Conservation (phyloP, 208 protist species). For the Balamuthia mandrillaris region DNA sequence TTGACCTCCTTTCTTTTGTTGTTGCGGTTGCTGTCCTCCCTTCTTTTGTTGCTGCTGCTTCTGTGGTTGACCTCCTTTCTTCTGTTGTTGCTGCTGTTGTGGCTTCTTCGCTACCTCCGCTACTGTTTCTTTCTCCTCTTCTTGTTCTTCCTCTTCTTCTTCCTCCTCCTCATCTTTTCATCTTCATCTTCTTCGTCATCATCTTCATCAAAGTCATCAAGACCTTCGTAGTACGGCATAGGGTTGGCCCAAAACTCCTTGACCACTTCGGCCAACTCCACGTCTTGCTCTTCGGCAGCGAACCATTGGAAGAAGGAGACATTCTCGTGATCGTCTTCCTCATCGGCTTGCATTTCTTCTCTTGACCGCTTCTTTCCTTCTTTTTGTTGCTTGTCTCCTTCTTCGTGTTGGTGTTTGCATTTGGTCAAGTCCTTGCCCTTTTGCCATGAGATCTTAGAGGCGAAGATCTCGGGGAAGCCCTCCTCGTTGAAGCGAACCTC, state of each 20-base stretch:
- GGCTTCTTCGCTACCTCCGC: no score
- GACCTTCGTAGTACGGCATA: background rate
- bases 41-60: no score
- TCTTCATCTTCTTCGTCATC: no score
- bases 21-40: no score
- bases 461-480: background rate
- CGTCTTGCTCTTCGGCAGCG: background rate
- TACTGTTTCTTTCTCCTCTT: no score
- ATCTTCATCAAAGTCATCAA: constrained; percentile 11
- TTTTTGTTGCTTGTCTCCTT: background rate
- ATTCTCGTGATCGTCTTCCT: no score
- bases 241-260: constrained; percentile 1
- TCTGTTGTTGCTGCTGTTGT: no score
- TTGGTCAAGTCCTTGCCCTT: constrained; percentile 16
- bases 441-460: constrained; percentile 3
- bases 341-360: background rate
- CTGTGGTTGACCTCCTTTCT: no score
- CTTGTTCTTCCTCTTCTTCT: no score
- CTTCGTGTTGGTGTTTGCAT: background rate
- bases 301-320: background rate
- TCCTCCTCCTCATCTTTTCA: no score
- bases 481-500: background rate
- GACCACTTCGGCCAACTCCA: constrained; percentile 16
- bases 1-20: no score
- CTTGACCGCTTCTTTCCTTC: constrained; percentile 8